These are phyloP conservation scores for Cladosporium sp. DNA, from an alignment of 2,329 filamentous ascomycete genomes.

Conservation along the genomic window DNA sequence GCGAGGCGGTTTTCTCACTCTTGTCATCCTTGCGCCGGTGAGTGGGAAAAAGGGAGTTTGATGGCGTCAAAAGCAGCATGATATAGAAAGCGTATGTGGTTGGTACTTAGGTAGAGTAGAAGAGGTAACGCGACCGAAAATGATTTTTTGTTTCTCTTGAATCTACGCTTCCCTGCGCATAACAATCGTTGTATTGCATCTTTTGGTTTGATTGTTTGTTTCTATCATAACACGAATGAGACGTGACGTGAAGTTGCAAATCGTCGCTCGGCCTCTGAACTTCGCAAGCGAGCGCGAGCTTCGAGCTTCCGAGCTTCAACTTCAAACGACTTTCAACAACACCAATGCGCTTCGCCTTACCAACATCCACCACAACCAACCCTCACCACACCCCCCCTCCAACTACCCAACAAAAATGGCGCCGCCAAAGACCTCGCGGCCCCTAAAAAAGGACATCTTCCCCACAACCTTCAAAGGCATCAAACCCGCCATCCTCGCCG, in stretches of 20 bases:
- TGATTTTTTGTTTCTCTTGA: constrained; percentile 48
- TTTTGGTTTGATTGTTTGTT: no score
- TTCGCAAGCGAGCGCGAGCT: background rate
- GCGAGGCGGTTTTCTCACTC: no score
- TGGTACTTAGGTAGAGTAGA: background rate
- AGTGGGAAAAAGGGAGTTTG: no score
- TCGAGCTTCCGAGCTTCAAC: background rate
- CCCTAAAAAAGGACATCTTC: constrained; percentile 66
- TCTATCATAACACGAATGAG: no score
- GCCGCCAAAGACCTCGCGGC: constrained; percentile 46
- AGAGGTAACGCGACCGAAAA: background rate
- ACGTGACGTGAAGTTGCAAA: no score
- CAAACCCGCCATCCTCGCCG: constrained; percentile 64
- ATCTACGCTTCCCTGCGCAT: no score
- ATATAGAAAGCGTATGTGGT: background rate
- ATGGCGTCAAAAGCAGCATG: constrained; percentile 1
- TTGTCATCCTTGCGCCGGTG: no score
- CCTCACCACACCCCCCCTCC: background rate
- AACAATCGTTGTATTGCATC: no score
- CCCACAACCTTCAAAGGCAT: constrained; percentile 60
- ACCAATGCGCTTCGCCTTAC: constrained; percentile 3
- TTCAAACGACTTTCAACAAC: background rate
- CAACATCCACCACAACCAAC: background rate
- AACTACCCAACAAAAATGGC: constrained; percentile 26
- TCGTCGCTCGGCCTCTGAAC: background rate